These are phyloP conservation scores for Neurospora sp. DNA, from an alignment of 495 filamentous ascomycete species.

Conservation along the genomic window DNA sequence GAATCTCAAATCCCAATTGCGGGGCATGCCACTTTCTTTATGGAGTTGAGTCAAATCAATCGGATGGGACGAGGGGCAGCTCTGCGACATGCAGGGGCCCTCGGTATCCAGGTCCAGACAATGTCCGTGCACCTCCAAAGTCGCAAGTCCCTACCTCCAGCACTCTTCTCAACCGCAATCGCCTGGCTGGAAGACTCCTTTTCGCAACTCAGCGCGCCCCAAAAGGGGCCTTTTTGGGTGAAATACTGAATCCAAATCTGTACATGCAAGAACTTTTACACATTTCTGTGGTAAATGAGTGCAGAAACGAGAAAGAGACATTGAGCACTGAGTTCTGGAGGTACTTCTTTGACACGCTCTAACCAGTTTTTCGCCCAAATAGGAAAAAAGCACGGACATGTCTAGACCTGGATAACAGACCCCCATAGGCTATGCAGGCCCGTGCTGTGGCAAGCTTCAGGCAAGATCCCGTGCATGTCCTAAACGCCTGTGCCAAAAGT, in stretches of 20 bases:
- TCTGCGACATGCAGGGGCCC: background rate
- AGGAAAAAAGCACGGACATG: background rate
- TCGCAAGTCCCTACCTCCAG: background rate
- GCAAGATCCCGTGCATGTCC: background rate
- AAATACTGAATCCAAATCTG: background rate
- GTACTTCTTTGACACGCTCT: background rate
- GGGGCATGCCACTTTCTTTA: background rate
- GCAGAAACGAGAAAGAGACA: too few species aligned
- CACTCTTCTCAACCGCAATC: background rate
- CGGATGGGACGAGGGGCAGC: background rate
- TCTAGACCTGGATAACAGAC: background rate
- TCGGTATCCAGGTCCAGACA: background rate
- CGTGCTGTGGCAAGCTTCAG: background rate
- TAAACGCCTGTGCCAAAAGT: background rate
- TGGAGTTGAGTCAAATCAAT: background rate
- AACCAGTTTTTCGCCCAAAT: background rate
- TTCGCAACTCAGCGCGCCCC: background rate
- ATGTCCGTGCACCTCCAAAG: background rate
- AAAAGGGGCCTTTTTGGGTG: background rate
- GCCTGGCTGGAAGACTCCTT: background rate
- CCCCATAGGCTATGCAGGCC: background rate
- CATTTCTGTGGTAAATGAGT: background rate
- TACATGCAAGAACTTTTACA: background rate
- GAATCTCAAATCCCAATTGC: constrained; percentile 6
- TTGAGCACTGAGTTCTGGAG: background rate